These are phyloP conservation scores for Akanthomyces lecanii DNA, from an alignment of 2,329 filamentous ascomycete genomes.

Conservation along the genomic window DNA sequence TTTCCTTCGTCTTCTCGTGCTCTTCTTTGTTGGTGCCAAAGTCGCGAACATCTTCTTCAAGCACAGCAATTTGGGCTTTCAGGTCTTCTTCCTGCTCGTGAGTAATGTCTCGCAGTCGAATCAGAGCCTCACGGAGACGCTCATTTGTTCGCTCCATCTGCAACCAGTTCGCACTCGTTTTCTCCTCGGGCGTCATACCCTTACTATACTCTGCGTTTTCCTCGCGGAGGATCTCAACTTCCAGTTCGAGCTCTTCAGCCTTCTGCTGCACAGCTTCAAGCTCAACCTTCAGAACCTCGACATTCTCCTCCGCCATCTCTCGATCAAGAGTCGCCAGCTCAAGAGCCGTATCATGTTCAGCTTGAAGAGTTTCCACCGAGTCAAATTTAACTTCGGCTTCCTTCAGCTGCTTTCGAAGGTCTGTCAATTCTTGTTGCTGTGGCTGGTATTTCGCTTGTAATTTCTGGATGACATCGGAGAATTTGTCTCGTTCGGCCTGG, in stretches of 20 bases:
- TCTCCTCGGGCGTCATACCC: conserved; percentile 84
- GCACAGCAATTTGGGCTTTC: conserved; percentile 65
- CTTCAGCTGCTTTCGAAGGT: conserved; percentile 72
- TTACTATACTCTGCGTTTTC: conserved; percentile 82
- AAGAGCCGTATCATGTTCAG: conserved; percentile 78
- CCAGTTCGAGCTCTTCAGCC: conserved; percentile 78
- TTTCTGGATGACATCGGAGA: conserved; percentile 82
- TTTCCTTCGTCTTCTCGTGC: conserved; percentile 66
- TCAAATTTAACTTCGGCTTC: conserved; percentile 68
- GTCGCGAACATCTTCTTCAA: conserved; percentile 71
- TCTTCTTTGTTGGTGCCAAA: conserved; percentile 63
- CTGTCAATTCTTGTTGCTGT: conserved; percentile 72
- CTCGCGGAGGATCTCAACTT: conserved; percentile 79
- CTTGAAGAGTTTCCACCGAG: conserved; percentile 65
- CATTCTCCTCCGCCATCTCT: conserved; percentile 93
- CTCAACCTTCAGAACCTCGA: conserved; percentile 77
- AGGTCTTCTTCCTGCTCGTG: conserved; percentile 80
- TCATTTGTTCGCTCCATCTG: conserved; percentile 91
- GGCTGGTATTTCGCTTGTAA: conserved; percentile 84
- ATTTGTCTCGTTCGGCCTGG: conserved; percentile 71
- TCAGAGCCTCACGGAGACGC: conserved; percentile 75
- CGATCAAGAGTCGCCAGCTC: conserved; percentile 86
- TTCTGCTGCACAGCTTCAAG: conserved; percentile 71
- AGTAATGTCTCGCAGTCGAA: conserved; percentile 80
- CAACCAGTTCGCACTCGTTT: conserved; percentile 79